phyloP scores from a whole-genome alignment of 257 asterid species.

The Solanum chmielewskii region DNA sequence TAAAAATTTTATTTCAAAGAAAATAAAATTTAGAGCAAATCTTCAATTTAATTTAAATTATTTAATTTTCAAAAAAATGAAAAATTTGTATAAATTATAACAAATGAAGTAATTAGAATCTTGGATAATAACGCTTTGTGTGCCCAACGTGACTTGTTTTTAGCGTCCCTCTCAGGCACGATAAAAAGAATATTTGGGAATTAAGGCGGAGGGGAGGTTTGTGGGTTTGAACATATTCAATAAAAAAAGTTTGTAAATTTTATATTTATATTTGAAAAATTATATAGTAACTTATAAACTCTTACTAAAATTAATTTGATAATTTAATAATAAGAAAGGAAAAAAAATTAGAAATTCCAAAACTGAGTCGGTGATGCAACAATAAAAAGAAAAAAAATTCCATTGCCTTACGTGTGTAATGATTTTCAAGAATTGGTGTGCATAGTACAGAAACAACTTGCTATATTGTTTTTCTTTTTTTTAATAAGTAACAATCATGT shows the following conservation, averaged over 20 bases:
- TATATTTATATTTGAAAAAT: no score
- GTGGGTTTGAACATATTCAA: no score
- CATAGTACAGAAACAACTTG: background rate
- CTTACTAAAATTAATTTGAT: no score
- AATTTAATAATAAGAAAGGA: no score
- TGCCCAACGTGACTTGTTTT: background rate
- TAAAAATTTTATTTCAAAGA: no score
- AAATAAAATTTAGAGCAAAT: fast-evolving
- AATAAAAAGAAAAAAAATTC: background rate
- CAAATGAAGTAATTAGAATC: background rate
- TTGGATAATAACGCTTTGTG: background rate
- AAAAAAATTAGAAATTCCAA: no score
- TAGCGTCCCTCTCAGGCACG: background rate
- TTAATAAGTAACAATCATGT: background rate
- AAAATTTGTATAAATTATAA: no score
- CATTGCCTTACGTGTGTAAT: background rate
- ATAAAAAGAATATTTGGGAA: background rate
- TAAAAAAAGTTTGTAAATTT: no score
- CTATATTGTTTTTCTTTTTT: background rate
- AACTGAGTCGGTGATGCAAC: background rate
- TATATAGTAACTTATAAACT: no score
- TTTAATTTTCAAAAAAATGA: background rate
- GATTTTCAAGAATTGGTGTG: background rate
- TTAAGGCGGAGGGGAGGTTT: no score
- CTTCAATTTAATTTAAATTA: no score